Evolutionary conservation across 495 filamentous ascomycete genomes (phyloP).

Genomic region (Aspergillus kassunensis): DNA sequence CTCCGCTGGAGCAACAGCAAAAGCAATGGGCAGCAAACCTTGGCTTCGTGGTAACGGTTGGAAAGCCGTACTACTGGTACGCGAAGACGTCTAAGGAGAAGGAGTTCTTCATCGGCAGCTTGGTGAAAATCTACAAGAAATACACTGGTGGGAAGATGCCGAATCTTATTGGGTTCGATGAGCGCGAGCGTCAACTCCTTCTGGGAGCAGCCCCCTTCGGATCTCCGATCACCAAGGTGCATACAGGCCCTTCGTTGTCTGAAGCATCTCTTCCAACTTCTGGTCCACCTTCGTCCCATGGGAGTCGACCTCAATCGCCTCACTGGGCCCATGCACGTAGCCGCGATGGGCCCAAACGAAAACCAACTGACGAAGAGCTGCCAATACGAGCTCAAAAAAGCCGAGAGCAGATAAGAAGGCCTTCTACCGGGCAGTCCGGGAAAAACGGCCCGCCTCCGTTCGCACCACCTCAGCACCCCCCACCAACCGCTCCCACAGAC

Average conservation of each 20-base stretch:
- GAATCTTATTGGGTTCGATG: slow-evolving; percentile 74
- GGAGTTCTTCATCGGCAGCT: slow-evolving; percentile 92
- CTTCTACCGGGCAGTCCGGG: slow-evolving; percentile 34
- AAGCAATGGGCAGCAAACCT: slow-evolving; percentile 73
- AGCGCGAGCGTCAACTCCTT: slow-evolving; percentile 69
- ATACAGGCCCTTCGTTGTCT: slow-evolving; percentile 31
- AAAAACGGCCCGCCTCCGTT: slow-evolving; percentile 22
- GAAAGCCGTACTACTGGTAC: slow-evolving; percentile 97
- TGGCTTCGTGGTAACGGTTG: slow-evolving; percentile 84
- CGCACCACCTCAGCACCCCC: slow-evolving; percentile 23
- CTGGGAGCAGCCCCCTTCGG: slow-evolving; percentile 41
- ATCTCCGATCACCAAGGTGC: slow-evolving; percentile 31
- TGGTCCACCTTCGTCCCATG: slow-evolving; percentile 23
- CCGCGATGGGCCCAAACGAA: slow-evolving; percentile 36
- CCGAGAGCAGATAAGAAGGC: slow-evolving; percentile 44
- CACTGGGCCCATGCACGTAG: slow-evolving; percentile 30
- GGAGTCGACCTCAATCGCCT: slow-evolving; percentile 25
- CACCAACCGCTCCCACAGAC: slow-evolving; percentile 12
- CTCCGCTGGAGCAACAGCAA: slow-evolving; percentile 57
- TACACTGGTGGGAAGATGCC: slow-evolving; percentile 88
- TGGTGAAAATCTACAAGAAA: slow-evolving; percentile 93
- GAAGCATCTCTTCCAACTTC: slow-evolving; percentile 30
- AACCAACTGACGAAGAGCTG: slow-evolving; percentile 39
- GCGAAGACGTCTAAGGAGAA: slow-evolving; percentile 89
- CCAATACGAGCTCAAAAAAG: slow-evolving; percentile 40